Base-by-base conservation (phyloP, 805 yeast genomes). In the Lipomyces orientalis region DNA sequence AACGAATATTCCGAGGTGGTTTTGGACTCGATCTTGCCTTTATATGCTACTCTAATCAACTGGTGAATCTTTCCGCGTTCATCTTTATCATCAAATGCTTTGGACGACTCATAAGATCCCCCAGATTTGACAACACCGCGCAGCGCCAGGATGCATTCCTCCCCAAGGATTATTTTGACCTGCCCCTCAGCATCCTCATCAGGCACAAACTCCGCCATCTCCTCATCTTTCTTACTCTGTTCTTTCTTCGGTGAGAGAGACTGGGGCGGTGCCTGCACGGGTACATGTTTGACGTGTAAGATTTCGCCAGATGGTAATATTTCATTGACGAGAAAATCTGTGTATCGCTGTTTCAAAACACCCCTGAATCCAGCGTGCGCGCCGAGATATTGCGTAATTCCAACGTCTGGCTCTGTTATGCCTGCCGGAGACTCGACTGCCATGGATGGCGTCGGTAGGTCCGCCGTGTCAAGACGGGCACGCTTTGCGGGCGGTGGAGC, bases 251-350 rank as follows among this genome's bases (percentile, higher is more conserved):
- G 82, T 83, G 73, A 82, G 81, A 73, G 81, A 87, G 77, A 82
- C 83, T 61, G 57, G 10, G 33, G 43, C 25, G 65, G 60, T 8
- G 79, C 79, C 83, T 63, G 82, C 77, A 59, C 83, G 81, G 98
- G 97, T 63, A 87, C 85, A 74, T 93, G 97, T 9, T 80, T 76
- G 69, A 95, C 81, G 76, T 88, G 93, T 12, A 93, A 85, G 1
- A 93, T 97, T 1, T 85, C 79, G 0, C 91, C 96, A 29, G 85
- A 79, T 37, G 79, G 73, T 68, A 83, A 89, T 65, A 95, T 89
- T 78, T 95, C 99, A 78, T 93, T 91, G 57, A 95, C 99, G 76
- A 91, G 84, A 77, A 95, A 95, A 77, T 95, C 99, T 12, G 97
- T 89, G 79, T 66, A 71, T 39, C 97, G 82, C 75, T 91, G 97